A percentile compares a stretch with the other conserved stretches of the same genome.
Conservation (phyloP, 1,284 basidiomycete genomes). For the Boletus mariae region DNA sequence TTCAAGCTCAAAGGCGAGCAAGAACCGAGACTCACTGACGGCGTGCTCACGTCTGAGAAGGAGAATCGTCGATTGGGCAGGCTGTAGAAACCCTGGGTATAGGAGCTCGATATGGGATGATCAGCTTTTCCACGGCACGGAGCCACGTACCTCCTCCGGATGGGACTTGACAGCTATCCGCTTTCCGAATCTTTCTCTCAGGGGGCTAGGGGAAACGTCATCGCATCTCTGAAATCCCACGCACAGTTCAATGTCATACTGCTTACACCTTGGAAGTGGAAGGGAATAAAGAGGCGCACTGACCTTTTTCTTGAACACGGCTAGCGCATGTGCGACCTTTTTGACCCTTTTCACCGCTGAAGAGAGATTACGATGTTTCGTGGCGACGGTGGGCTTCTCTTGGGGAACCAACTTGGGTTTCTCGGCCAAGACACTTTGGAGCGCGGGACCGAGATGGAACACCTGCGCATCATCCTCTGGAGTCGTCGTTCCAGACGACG, state of each 20-base stretch:
- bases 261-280: not conserved
- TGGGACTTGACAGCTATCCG: slow-evolving; percentile 25
- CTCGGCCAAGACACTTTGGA: slow-evolving; percentile 7
- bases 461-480: slow-evolving; percentile 30
- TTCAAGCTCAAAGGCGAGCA: not conserved
- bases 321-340: slow-evolving; percentile 16
- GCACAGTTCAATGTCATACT: not conserved
- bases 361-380: slow-evolving; percentile 17
- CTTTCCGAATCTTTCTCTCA: slow-evolving; percentile 31
- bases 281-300: not conserved
- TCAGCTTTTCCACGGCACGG: not conserved
- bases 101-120: not conserved
- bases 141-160: slow-evolving; percentile 26
- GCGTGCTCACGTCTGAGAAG: slow-evolving; percentile 21
- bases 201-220: slow-evolving; percentile 25
- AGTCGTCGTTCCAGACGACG: slow-evolving; percentile 32
- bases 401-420: slow-evolving; percentile 1
- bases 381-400: slow-evolving; percentile 10
- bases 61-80: slow-evolving; percentile 31
- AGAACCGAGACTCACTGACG: slow-evolving; percentile 9
- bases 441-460: slow-evolving; percentile 19
- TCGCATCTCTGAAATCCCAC: slow-evolving; percentile 19
- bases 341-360: slow-evolving; percentile 24
- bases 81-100: slow-evolving; percentile 24
- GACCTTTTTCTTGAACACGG: slow-evolving; percentile 27